Conservation (phyloP, 78 protist species). For the Dictyostelium citrinum region DNA sequence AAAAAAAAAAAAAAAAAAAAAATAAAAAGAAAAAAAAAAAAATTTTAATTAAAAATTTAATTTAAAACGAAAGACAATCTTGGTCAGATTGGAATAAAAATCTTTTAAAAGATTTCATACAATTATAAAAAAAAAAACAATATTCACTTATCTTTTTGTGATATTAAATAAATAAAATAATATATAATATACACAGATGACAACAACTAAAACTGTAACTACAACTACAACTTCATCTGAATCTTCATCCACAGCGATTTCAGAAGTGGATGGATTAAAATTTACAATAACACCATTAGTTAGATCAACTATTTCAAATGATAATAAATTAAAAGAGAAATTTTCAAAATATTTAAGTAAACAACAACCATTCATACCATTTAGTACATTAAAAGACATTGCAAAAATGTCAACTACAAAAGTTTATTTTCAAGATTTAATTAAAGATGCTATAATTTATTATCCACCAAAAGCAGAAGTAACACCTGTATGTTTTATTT, state of each 20-base stretch:
- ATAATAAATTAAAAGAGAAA: not conserved
- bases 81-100: not conserved
- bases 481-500: not conserved
- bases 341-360: not conserved
- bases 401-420: not conserved
- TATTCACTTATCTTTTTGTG: not conserved
- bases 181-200: not conserved
- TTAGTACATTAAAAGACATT: not conserved
- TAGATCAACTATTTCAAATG: not conserved
- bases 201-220: not conserved
- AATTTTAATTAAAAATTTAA: not conserved
- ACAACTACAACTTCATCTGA: not conserved
- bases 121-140: not conserved
- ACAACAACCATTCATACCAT: not conserved
- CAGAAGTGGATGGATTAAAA: not conserved
- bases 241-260: not conserved
- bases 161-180: not conserved
- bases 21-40: not conserved
- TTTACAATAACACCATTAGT: not conserved
- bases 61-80: not conserved
- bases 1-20: not conserved
- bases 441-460: slow-evolving; percentile 39
- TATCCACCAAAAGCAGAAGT: slow-evolving; percentile 38
- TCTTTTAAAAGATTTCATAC: not conserved
- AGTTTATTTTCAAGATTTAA: slow-evolving; percentile 51